Percentiles rank a stretch among this genome's conserved stretches.
These are phyloP conservation scores for Ramularia collo-cygni DNA, from an alignment of 2,329 filamentous ascomycete species.

Conservation along the genomic window DNA sequence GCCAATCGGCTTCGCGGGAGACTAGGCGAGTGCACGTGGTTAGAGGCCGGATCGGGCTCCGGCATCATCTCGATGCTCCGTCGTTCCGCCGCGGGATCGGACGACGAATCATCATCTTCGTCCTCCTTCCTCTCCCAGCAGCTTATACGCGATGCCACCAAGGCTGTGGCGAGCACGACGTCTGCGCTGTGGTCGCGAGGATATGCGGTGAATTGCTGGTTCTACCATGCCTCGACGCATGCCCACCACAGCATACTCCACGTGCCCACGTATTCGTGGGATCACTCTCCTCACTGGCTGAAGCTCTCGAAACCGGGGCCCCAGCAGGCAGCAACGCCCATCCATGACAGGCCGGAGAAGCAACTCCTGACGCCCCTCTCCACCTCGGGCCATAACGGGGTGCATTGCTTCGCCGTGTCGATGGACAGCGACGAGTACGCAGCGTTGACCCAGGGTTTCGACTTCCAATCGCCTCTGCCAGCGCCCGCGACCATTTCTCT, in stretches of 20 bases:
- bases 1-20: slow-evolving; percentile 4
- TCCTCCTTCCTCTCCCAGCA: slow-evolving; percentile 1
- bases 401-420: slow-evolving; percentile 1
- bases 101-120: too few relatives aligned
- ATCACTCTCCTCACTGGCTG: not conserved
- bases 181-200: not conserved
- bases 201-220: not conserved
- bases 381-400: not conserved
- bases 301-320: not conserved
- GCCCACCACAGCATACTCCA: not conserved
- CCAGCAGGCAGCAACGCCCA: not conserved
- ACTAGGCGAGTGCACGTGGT: slow-evolving; percentile 3
- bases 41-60: slow-evolving; percentile 14
- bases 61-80: slow-evolving; percentile 8
- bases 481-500: not conserved
- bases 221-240: not conserved
- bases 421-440: not conserved
- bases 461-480: not conserved
- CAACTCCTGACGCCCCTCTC: not conserved
- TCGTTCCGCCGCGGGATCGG: not conserved
- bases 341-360: not conserved
- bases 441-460: not conserved
- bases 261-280: not conserved
- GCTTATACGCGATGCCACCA: not conserved
- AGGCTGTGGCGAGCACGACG: not conserved